A percentile compares a stretch with the other conserved stretches of the same genome.
Conservation (phyloP, 192 early-diverging fungal genomes). For the Coemansia sp. region DNA sequence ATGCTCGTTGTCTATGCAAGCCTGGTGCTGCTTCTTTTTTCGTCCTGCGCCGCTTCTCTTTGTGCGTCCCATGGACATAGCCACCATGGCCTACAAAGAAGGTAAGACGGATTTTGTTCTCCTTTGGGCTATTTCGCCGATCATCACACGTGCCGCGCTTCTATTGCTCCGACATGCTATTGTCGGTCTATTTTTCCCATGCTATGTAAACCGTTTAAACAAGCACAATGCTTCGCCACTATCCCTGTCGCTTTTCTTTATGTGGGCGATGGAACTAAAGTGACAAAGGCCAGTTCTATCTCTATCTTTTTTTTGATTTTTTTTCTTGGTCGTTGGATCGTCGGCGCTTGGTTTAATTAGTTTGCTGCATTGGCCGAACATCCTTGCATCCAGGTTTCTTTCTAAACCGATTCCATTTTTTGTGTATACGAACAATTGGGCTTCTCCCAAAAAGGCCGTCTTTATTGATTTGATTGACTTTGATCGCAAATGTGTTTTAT, state of each 20-base stretch:
- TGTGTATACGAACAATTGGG: neutral
- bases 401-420: neutral
- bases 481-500: too few relatives aligned
- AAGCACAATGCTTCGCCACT: too few relatives aligned
- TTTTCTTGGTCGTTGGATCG: neutral
- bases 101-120: neutral
- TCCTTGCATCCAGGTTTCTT: neutral
- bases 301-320: neutral
- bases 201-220: too few relatives aligned
- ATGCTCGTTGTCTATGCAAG: neutral
- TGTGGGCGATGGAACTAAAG: neutral
- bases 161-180: neutral
- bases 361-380: neutral
- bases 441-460: too few relatives aligned
- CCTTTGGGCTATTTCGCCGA: neutral
- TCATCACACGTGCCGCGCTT: neutral
- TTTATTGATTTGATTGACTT: too few relatives aligned
- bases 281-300: neutral
- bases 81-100: neutral
- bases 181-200: neutral
- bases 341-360: neutral
- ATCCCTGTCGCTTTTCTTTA: too few relatives aligned
- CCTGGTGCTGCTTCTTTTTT: neutral
- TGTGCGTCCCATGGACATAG: neutral
- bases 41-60: conserved; percentile 1